Evolutionary conservation across 1,139 yeast species (phyloP), one percentile per base, ranked within the genome.

Genomic region (Scheffersomyces illinoinensis): DNA sequence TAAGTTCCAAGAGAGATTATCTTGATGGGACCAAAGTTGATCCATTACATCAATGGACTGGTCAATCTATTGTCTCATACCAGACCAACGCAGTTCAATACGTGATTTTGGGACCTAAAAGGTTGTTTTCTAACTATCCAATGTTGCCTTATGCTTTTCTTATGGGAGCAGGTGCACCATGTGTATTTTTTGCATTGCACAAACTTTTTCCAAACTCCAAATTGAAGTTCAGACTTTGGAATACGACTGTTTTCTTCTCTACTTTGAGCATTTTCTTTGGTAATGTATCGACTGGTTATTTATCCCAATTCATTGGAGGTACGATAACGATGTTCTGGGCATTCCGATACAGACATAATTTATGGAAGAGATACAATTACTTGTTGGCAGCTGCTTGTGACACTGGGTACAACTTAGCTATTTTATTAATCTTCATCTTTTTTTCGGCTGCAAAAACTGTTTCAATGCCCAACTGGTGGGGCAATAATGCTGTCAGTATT

Each of bases 31-130:
- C 67, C 1, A 66, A 68, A 51, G 66, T 60, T 1, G 86, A 83
- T 62, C 84, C 85, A 0, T 67, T 82, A 33, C 82, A 81, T 62
- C 86, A 83, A 65, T 83, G 86, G 86, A 82, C 85, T 0, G 85
- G 84, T 4, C 85, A 82, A 61, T 64, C 71, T 6, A 73, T 82
- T 43, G 71, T 75, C 47, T 68, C 74, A 18, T 75, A 73, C 59
- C 81, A 82, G 62, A 78, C 84, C 17, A 81, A 82, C 64, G 82
- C 86, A 14, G 77, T 83, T 39, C 85, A 81, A 63, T 82, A 82
- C 60, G 85, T 82, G 18, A 73, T 83, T 1, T 67, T 83, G 52
- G 87, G 86, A 0, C 86, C 86, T 0, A 63, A 70, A 7, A 68
- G 79, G 50, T 68, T 83, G 4, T 83, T 83, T 62, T 66, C 66